These are phyloP conservation scores for Yamadazyma atlantica DNA, from an alignment of 1,139 yeast species.

Conservation along the genomic window DNA sequence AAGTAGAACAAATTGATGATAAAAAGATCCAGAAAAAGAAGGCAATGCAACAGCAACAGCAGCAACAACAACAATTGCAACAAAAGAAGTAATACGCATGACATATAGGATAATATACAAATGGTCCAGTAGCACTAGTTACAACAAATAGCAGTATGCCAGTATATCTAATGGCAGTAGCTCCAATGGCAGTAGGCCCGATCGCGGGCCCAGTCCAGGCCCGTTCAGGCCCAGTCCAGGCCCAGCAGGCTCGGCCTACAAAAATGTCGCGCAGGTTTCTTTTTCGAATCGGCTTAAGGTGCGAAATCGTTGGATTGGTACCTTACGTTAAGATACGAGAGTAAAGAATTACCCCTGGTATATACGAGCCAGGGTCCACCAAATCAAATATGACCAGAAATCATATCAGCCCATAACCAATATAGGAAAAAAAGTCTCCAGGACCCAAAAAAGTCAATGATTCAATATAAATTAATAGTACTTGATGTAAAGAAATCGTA, in stretches of 20 bases:
- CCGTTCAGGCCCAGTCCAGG: too few relatives aligned
- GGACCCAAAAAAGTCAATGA: neutral
- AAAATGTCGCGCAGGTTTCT: neutral
- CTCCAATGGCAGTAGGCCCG: too few relatives aligned
- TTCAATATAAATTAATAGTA: neutral
- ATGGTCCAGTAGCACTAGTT: too few relatives aligned
- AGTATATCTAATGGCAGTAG: too few relatives aligned
- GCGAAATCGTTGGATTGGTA: slow-evolving; percentile 1
- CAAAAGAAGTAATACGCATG: neutral
- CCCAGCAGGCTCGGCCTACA: too few relatives aligned
- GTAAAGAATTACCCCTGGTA: slow-evolving; percentile 1
- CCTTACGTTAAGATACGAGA: slow-evolving; percentile 3
- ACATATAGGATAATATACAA: too few relatives aligned
- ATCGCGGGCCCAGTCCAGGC: too few relatives aligned
- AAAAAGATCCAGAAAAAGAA: slow-evolving; percentile 69
- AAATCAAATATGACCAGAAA: too few relatives aligned
- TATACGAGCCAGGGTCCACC: too few relatives aligned
- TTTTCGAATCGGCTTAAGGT: neutral
- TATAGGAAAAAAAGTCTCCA: neutral
- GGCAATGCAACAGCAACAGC: slow-evolving; percentile 5
- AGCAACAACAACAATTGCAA: slow-evolving; percentile 3
- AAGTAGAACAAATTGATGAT: slow-evolving; percentile 84
- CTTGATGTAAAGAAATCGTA: neutral
- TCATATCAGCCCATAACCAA: neutral
- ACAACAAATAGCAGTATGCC: too few relatives aligned